A percentile compares a stretch with the other conserved stretches of the same genome.
Evolutionary conservation across 148 eudicot genomes (phyloP).

Genomic region (Nyssa sinensis): DNA sequence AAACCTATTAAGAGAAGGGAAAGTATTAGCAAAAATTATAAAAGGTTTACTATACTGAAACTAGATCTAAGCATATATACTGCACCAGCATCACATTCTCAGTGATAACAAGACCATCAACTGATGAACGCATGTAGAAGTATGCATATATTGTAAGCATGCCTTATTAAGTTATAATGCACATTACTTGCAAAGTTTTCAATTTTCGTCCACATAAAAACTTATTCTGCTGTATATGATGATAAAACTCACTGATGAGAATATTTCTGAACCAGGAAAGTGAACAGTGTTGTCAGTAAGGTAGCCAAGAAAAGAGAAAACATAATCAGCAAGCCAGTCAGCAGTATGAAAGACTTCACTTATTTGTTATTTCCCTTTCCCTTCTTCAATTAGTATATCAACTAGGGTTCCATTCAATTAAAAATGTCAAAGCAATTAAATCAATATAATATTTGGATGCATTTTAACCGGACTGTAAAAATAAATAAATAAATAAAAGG

Average conservation of each 20-base stretch:
- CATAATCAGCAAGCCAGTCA: neutral
- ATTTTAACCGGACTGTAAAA: neutral
- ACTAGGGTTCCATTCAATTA: neutral
- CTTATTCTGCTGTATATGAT: neutral
- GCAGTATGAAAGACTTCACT: neutral
- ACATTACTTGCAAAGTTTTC: neutral
- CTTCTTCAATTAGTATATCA: neutral
- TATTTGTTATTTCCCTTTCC: neutral
- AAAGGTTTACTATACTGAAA: neutral
- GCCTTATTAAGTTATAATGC: neutral
- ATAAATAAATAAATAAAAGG: too few relatives aligned
- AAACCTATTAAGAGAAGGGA: constrained; percentile 47
- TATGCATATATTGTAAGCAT: neutral
- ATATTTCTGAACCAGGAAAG: neutral
- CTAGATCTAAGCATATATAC: constrained; percentile 1
- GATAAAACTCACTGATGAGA: neutral
- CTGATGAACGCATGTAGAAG: too few relatives aligned
- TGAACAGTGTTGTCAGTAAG: neutral
- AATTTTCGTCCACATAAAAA: neutral
- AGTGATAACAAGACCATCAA: neutral
- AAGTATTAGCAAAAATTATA: neutral
- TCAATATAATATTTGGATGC: neutral
- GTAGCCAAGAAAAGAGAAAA: neutral
- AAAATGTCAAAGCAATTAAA: neutral
- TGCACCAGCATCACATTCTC: neutral